Conservation (phyloP, 768 basidiomycete species). For the Lactarius evosmus region DNA sequence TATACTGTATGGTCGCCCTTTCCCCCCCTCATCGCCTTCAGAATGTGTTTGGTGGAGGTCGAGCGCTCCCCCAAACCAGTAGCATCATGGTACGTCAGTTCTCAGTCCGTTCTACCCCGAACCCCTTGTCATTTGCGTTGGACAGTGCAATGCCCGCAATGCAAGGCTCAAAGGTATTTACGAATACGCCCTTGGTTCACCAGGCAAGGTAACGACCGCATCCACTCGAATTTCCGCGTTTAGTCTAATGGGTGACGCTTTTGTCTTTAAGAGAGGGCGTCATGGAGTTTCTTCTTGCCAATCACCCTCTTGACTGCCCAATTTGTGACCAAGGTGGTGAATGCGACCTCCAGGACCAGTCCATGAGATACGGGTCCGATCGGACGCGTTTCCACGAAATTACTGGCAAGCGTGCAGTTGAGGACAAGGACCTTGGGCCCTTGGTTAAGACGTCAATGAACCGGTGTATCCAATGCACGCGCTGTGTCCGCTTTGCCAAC, state of each 20-base stretch:
- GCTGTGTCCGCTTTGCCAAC: constrained; percentile 98
- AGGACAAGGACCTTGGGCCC: constrained; percentile 97
- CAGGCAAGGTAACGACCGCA: constrained; percentile 65
- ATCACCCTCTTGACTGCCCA: constrained; percentile 98
- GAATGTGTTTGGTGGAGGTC: constrained; percentile 99
- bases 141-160: constrained; percentile 96
- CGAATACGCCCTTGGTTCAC: constrained; percentile 87
- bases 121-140: constrained; percentile 8
- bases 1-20: background rate
- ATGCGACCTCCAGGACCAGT: constrained; percentile 98
- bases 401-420: constrained; percentile 94
- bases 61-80: constrained; percentile 93
- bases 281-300: constrained; percentile 97
- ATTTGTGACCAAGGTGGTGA: constrained; percentile 99
- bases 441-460: constrained; percentile 99
- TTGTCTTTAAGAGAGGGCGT: constrained; percentile 73
- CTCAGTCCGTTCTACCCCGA: constrained; percentile 16
- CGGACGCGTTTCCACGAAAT: constrained; percentile 98
- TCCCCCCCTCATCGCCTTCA: constrained; percentile 32
- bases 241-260: constrained; percentile 9
- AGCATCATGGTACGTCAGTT: constrained; percentile 72
- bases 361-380: constrained; percentile 98
- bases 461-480: constrained; percentile 98
- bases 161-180: constrained; percentile 89
- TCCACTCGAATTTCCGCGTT: constrained; percentile 19